Conservation (phyloP, 441 rosid genomes). For the Sinapis alba region DNA sequence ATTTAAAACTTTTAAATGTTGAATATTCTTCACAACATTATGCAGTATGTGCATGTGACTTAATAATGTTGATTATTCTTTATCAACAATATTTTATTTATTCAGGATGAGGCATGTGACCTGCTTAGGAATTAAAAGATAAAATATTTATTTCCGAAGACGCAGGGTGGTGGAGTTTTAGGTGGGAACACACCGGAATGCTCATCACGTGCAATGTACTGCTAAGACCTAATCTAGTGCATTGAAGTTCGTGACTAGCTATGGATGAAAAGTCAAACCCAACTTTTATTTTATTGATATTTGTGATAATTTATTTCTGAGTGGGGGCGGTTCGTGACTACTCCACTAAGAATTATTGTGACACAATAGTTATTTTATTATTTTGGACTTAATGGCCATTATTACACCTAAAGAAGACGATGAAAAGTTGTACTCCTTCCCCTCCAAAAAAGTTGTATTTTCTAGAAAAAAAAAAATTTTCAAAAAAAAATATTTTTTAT, state of each 20-base stretch:
- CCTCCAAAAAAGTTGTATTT: too few species aligned
- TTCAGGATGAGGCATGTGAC: slow-evolving; percentile 4
- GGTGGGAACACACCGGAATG: slow-evolving; percentile 28
- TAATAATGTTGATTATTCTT: not conserved
- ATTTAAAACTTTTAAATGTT: not conserved
- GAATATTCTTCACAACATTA: slow-evolving; percentile 3
- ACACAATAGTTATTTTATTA: slow-evolving; percentile 6
- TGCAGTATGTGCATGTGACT: slow-evolving; percentile 2
- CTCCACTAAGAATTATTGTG: slow-evolving; percentile 3
- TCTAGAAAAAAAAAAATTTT: too few species aligned
- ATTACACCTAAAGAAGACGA: not conserved
- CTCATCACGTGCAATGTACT: slow-evolving; percentile 27
- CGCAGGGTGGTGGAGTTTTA: slow-evolving; percentile 23
- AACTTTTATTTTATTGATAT: not conserved
- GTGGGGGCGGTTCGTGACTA: slow-evolving; percentile 9
- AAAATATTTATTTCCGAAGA: not conserved
- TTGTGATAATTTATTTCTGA: slow-evolving; percentile 9
- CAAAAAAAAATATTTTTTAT: too few species aligned
- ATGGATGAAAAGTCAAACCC: slow-evolving; percentile 17
- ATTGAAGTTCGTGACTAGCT: not conserved
- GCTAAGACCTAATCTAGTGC: not conserved
- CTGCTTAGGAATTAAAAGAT: not conserved
- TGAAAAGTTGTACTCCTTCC: slow-evolving; percentile 17
- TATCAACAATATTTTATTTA: not conserved
- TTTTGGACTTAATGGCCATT: slow-evolving; percentile 1